Conservation (phyloP, 345 rosid species). For the Carallia pectinifolia region DNA sequence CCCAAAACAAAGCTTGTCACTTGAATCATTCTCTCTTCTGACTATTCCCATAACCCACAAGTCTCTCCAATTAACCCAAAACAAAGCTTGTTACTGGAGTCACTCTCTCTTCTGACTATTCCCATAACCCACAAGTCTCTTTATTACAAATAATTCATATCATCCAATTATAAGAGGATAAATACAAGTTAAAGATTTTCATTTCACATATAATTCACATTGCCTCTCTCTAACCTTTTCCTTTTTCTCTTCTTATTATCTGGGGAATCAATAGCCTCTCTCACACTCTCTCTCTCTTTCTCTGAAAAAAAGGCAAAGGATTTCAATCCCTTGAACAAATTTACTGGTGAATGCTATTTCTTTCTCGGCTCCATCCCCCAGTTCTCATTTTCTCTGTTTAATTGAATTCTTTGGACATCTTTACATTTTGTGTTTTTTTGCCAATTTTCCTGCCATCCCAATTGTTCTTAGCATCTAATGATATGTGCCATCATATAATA, state of each 20-base stretch:
- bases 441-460: background rate
- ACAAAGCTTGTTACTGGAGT: too few relatives aligned
- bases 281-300: background rate
- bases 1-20: too few relatives aligned
- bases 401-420: background rate
- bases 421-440: background rate
- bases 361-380: background rate
- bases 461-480: background rate
- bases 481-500: background rate
- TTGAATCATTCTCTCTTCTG: too few relatives aligned
- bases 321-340: slow-evolving; percentile 2
- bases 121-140: background rate
- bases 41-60: background rate
- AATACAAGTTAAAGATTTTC: background rate
- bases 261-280: background rate
- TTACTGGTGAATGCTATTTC: slow-evolving; percentile 4
- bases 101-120: too few relatives aligned
- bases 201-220: background rate
- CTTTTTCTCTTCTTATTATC: too few relatives aligned
- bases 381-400: background rate
- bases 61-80: too few relatives aligned
- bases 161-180: background rate
- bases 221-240: background rate
- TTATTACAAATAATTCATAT: background rate
- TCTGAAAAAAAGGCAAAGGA: background rate